Evolutionary conservation across 352 stramenopile species (phyloP), one percentile per base, ranked within the genome.

Genomic region (Phytophthora europaea): DNA sequence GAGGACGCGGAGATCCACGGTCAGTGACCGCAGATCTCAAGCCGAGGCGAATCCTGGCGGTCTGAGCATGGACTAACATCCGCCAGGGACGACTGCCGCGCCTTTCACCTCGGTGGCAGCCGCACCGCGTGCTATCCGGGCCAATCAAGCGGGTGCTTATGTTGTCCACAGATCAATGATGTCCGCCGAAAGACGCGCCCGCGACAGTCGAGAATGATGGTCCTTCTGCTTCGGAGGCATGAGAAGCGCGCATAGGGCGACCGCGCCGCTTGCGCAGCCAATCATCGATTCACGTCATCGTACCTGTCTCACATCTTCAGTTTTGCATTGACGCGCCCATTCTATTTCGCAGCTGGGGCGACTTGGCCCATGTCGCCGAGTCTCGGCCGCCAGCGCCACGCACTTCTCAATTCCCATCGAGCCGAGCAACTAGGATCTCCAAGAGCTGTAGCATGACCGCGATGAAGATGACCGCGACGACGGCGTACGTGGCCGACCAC

Each of bases 231-330:
- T 57, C 22, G 50, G 36, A 16, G 16, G 36, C 36, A 45, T 31
- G 26, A 4, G 7, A 31, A 31, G 26, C 26, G 26, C 26, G 26
- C 26, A 31, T 31, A 31, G 7, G 7, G 5, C 26, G 36, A 13
- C 13, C 16, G 2, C 1, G 43, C 23, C 3, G 4, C 6, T n/a
- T 28, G 52, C 12, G 6, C 48, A 73, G 34, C 64, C 70, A 75
- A 75, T 74, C 48, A 71, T 10, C n/a, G 6, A 20, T 33, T 51
- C 0, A 26, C 65, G 52, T 73, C 64, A 66, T 48, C 59, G 2
- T 26, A 43, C 60, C 51, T 74, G 67, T 74, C 67, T 74, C 61
- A 71, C 66, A 75, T 75, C 72, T 72, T 75, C 72, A 75, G 48
- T 51, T 66, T 76, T 76, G 48, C 48, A 61, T 16, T 22, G 52